Base-by-base conservation (phyloP, 805 yeast species). In the Metschnikowia dekortorum region DNA sequence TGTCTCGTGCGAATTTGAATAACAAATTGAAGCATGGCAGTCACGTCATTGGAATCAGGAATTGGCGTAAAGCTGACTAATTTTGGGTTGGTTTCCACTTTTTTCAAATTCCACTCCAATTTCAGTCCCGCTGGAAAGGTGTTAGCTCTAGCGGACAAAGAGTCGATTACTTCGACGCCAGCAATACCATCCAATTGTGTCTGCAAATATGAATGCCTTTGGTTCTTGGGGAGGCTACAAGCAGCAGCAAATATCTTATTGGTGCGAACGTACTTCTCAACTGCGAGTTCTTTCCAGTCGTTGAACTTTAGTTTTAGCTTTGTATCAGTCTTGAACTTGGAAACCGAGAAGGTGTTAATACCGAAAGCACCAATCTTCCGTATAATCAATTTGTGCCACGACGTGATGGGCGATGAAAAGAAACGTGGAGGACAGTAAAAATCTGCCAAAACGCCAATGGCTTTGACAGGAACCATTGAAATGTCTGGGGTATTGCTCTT, bases 231-330 rank as follows among this genome's bases (percentile, higher is more conserved):
- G 48, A 64, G 59, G 49, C 63, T 65, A 60, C 77, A 73, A 1
- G 71, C 73, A 29, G 70, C 63, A 2, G 96, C 92, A 73, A 91
- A 91, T 2, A 89, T 83, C 61, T 83, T 82, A 69, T 91, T 89
- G n/a, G 88, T 85, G 50, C 80, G 80, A 30, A 85, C 86, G 65
- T 83, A 90, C 46, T 74, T 74, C 58, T 89, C 89, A 58, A 91
- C 82, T 7, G 96, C 96, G 31, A 77, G 78, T 67, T 89, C 92
- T 66, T 87, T 88, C 96, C 96, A 91, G 52, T 83, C 79, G 32
- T 91, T 88, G 66, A 82, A 85, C 50, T 78, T 63, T 36, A 82
- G 80, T 29, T 66, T 67, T 52, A 68, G 62, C 36, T 67, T 66
- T 35, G 76, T 69, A 45, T 73, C 78, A 39, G 66, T 62, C 65